Evolutionary conservation across 2,329 filamentous ascomycete genomes (phyloP).

Genomic region (Penicillium sp.): DNA sequence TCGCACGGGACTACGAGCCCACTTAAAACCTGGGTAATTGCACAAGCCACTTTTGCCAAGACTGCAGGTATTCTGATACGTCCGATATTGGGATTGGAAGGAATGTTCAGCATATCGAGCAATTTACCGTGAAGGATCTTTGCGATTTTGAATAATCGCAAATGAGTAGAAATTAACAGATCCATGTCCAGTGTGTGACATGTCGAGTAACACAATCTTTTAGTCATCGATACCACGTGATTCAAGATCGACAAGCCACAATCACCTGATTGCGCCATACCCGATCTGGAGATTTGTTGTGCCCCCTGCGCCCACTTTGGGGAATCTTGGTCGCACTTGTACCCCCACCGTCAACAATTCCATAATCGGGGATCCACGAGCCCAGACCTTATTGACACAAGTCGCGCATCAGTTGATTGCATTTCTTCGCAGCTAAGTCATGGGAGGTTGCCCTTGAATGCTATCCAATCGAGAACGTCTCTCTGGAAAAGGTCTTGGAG

Average conservation of each 20-base stretch:
- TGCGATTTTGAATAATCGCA: not conserved
- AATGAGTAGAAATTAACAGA: not conserved
- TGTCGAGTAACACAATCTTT: not conserved
- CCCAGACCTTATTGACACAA: not conserved
- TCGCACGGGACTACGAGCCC: conserved; percentile 25
- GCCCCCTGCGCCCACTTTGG: conserved; percentile 20
- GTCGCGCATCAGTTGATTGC: not conserved
- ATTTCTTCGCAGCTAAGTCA: not conserved
- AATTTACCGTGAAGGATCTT: not conserved
- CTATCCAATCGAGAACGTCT: not conserved
- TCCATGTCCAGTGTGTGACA: not conserved
- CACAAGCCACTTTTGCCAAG: conserved; percentile 16
- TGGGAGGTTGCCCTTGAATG: conserved; percentile 13
- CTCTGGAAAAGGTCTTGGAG: not conserved
- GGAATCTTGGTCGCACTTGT: conserved; percentile 26
- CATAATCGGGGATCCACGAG: conserved; percentile 17
- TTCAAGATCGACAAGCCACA: conserved; percentile 25
- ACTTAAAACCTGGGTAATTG: conserved; percentile 14
- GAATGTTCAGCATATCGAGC: not conserved
- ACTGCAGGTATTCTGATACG: conserved; percentile 7
- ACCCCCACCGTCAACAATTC: conserved; percentile 29
- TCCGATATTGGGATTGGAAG: not conserved
- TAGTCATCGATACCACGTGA: conserved; percentile 10
- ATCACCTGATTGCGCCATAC: conserved; percentile 31
- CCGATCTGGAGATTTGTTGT: conserved; percentile 46